phyloP scores from a whole-genome alignment of 306 rosid species.

The Trifolium dubium region DNA sequence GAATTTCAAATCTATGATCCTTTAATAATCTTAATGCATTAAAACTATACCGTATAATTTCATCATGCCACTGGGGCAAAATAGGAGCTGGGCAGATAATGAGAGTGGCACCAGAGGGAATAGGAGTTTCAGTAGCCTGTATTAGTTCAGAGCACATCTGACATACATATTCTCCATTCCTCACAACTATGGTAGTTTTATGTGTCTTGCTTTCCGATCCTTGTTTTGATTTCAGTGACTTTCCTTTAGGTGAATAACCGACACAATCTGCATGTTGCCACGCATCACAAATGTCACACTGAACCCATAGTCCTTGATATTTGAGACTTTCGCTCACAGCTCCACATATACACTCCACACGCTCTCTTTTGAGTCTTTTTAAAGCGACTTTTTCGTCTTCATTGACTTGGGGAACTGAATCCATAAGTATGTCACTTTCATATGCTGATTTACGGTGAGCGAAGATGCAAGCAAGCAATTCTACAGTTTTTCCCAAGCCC shows the following conservation, averaged over 20 bases:
- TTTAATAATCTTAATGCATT: conserved; percentile 12
- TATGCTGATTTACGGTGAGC: conserved; percentile 68
- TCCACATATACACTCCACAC: conserved; percentile 89
- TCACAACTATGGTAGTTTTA: conserved; percentile 56
- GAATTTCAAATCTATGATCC: conserved; percentile 13
- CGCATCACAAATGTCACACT: conserved; percentile 93
- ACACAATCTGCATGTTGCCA: conserved; percentile 99
- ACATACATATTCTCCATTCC: conserved; percentile 79
- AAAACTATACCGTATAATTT: conserved; percentile 71
- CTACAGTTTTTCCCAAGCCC: conserved; percentile 97
- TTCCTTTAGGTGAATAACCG: conserved; percentile 79
- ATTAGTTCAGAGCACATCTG: conserved; percentile 80
- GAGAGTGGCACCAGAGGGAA: conserved; percentile 91
- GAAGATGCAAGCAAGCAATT: conserved; percentile 88
- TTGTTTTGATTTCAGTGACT: conserved; percentile 57
- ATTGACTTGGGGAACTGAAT: conserved; percentile 42
- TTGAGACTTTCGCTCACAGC: conserved; percentile 78
- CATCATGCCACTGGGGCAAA: conserved; percentile 90
- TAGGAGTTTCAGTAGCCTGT: conserved; percentile 79
- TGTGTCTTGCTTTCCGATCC: conserved; percentile 58
- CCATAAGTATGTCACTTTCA: conserved; percentile 52
- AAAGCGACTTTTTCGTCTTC: conserved; percentile 49
- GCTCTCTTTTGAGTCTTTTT: conserved; percentile 79
- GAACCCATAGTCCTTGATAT: conserved; percentile 95
- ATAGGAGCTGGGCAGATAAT: conserved; percentile 95